Evolutionary conservation across 2,329 filamentous ascomycete genomes (phyloP), one percentile per base, ranked within the genome.

Genomic region (Cylindrodendrum hubeiense): DNA sequence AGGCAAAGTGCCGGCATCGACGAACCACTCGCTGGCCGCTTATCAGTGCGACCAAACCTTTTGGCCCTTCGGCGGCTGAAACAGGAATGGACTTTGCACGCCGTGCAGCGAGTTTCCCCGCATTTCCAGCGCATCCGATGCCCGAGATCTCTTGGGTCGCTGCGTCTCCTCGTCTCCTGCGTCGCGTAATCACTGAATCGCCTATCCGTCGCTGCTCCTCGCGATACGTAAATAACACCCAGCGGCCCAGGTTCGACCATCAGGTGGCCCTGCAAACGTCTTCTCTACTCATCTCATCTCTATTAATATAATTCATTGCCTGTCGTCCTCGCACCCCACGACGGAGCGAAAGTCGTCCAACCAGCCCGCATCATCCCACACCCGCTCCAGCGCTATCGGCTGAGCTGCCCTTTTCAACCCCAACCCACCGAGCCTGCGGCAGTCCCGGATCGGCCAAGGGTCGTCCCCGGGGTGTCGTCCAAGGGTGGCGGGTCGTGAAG

Each of bases 51-150:
- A 53, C 60, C 44, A 28, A 7, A 37, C 33, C 39, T 28, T 33
- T 47, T 56, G 59, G 52, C 53, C 22, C 47, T 17, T 43, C n/a
- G 22, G 46, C 37, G 37, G 22, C 54, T 63, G 39, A 49, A 63
- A 50, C 39, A 12, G 61, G 61, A 26, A 49, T 59, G 26, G 54
- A 19, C 15, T 39, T 49, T 28, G n/a, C 61, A 64, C 59, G 50
- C 49, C 44, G 28, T 59, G 61, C 61, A 59, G 28, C n/a, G n/a
- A 15, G 24, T 50, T 59, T 59, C 61, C 61, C 61, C 61, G 61
- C 61, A 60, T 64, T 60, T 58, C 34, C 60, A 50, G 53, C 55
- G 55, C 54, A 49, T 44, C 61, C 49, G 49, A 44, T 26, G 53
- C 43, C 24, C 47, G 47, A 33, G n/a, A 33, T 50, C 47, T 50